Conservation (phyloP, 2,329 filamentous ascomycete genomes). For the Endoconidiophora polonica region DNA sequence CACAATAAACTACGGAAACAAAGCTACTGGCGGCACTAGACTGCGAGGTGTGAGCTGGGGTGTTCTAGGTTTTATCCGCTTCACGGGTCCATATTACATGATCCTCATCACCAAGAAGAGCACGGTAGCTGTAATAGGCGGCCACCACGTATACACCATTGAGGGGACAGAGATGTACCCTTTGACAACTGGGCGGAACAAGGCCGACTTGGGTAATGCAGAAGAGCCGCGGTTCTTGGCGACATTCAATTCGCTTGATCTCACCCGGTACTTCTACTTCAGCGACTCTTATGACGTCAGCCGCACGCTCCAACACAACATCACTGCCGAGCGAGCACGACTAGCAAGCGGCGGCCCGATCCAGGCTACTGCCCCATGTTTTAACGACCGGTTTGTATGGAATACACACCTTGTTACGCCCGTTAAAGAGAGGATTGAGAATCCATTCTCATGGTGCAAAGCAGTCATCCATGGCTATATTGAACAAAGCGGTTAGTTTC, state of each 20-base stretch:
- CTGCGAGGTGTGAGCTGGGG: constrained; percentile 87
- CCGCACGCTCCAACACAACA: constrained; percentile 78
- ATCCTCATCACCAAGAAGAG: constrained; percentile 88
- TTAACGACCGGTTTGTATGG: constrained; percentile 97
- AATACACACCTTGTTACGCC: constrained; percentile 79
- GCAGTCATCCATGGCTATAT: constrained; percentile 94
- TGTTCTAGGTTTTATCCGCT: constrained; percentile 82
- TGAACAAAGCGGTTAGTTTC: constrained; percentile 51
- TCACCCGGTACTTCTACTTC: constrained; percentile 90
- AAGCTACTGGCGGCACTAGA: constrained; percentile 73
- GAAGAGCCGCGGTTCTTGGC: constrained; percentile 80
- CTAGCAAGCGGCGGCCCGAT: constrained; percentile 31
- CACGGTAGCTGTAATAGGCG: constrained; percentile 88
- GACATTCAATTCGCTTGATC: constrained; percentile 79
- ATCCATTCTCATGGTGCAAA: constrained; percentile 88
- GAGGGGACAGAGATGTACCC: constrained; percentile 87
- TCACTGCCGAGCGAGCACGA: constrained; percentile 59
- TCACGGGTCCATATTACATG: constrained; percentile 96
- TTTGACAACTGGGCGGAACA: constrained; percentile 59
- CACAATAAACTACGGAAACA: constrained; percentile 90
- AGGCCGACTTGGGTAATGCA: constrained; percentile 60
- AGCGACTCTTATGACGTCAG: constrained; percentile 98
- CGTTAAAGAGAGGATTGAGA: constrained; percentile 50
- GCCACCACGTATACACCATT: constrained; percentile 89
- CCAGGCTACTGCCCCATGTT: constrained; percentile 23